A percentile compares a stretch with the other conserved stretches of the same genome.
Conservation (phyloP, 2,329 filamentous ascomycete genomes). For the Colletotrichum cordylinicola region DNA sequence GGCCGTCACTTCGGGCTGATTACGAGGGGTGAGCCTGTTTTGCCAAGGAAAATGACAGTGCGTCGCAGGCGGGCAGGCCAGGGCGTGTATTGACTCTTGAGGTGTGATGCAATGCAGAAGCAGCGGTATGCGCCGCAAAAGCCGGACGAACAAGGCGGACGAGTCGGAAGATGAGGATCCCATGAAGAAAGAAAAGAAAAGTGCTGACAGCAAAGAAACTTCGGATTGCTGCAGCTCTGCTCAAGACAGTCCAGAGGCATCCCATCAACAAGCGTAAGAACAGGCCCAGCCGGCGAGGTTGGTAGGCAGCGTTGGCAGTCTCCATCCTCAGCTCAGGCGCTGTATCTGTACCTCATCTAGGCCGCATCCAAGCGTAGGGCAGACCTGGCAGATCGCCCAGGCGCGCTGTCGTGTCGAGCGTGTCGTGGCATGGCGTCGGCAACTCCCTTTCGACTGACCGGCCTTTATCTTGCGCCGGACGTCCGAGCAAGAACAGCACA, state of each 20-base stretch:
- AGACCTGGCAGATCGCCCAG: neutral
- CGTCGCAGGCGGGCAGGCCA: neutral
- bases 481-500: conserved; percentile 14
- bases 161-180: conserved; percentile 1
- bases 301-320: neutral
- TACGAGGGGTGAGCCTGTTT: neutral
- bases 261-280: neutral
- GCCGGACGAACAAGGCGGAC: conserved; percentile 11
- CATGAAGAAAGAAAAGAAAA: conserved; percentile 2
- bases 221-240: conserved; percentile 1
- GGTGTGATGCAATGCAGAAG: conserved; percentile 13
- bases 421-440: neutral
- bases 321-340: neutral
- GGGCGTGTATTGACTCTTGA: neutral
- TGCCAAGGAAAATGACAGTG: neutral
- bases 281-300: neutral
- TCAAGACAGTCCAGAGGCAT: neutral
- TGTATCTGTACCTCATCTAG: neutral
- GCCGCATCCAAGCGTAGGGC: neutral
- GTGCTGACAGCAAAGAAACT: neutral
- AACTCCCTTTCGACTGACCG: conserved; percentile 1
- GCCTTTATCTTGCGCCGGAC: conserved; percentile 2
- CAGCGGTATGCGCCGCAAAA: conserved; percentile 7
- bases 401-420: neutral
- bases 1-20: neutral